Evolutionary conservation across 1,139 yeast species (phyloP), one percentile per base, ranked within the genome.

Genomic region (Saccharomycopsis phalli): DNA sequence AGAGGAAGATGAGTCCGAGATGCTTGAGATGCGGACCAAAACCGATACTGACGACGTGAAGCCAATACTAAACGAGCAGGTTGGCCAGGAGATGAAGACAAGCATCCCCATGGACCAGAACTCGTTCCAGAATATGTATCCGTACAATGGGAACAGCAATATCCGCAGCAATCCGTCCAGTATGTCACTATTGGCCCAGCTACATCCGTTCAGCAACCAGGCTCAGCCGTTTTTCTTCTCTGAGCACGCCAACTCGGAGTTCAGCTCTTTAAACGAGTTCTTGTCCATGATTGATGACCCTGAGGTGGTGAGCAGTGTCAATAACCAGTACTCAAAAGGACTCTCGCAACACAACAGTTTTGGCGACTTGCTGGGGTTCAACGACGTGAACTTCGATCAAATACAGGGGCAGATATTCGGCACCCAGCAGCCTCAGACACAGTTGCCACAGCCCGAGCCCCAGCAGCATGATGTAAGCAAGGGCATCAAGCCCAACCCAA

Each of bases 211-310:
- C 31, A 37, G 32, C 13, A 32, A 33, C 16, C 42, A 38, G 31
- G 41, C 41, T 4, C 39, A 38, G 49, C 87, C 94, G 0, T 74
- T 81, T 42, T 86, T 86, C 60, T 82, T 76, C 50, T 81, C 94
- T 1, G 95, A 87, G 54, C 94, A 86, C 58, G 95, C 94, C 0
- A 95, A 94, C 2, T 80, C 93, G 34, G 97, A 88, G 61, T 87
- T 88, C 56, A 79, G 88, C 48, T 86, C 95, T 1, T 66, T 88
- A 50, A 87, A 86, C 50, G 96, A 87, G 55, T 88, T 88, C 53
- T 63, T 88, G 42, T 78, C 91, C 2, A 84, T 88, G 86, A 75
- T 88, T 38, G 95, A 87, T 53, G 95, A 86, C 55, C 87, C 94
- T 11, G 48, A 43, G 16, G 0, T 74, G 75, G 37, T 43, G 51